Evolutionary conservation across 805 yeast genomes (phyloP).

Genomic region (Teunomyces tritomae): DNA sequence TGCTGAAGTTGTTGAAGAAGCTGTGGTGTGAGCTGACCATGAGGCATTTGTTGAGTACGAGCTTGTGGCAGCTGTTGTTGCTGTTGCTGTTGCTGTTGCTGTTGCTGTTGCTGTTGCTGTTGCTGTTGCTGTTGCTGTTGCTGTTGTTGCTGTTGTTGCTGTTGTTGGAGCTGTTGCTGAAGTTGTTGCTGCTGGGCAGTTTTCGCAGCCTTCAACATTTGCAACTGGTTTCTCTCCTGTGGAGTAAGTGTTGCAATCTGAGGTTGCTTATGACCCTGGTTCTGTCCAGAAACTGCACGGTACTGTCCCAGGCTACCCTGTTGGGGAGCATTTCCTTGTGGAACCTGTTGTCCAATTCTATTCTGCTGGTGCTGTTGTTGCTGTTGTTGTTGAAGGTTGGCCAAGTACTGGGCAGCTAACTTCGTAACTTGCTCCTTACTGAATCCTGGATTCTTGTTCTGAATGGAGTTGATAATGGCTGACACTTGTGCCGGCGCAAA

Average conservation of each 20-base stretch:
- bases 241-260: constrained; percentile 41
- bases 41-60: constrained; percentile 4
- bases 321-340: constrained; percentile 5
- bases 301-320: constrained; percentile 5
- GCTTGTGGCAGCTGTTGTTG: constrained; percentile 3
- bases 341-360: constrained; percentile 3
- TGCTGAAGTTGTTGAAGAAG: constrained; percentile 9
- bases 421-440: constrained; percentile 64
- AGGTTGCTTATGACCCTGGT: constrained; percentile 15
- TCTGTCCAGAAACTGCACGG: constrained; percentile 2
- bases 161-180: constrained; percentile 19
- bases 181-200: constrained; percentile 28
- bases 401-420: constrained; percentile 62
- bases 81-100: constrained; percentile 7
- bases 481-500: constrained; percentile 64
- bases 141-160: constrained; percentile 17
- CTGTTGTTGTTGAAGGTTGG: constrained; percentile 55
- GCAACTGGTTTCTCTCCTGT: constrained; percentile 42
- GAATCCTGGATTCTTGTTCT: constrained; percentile 61
- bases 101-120: constrained; percentile 5
- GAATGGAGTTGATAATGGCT: constrained; percentile 62
- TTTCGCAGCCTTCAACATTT: constrained; percentile 36
- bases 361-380: constrained; percentile 24
- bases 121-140: constrained; percentile 11
- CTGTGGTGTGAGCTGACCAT: constrained; percentile 5